Base-by-base conservation (phyloP, 148 eudicot species). In the Cornus controversa region DNA sequence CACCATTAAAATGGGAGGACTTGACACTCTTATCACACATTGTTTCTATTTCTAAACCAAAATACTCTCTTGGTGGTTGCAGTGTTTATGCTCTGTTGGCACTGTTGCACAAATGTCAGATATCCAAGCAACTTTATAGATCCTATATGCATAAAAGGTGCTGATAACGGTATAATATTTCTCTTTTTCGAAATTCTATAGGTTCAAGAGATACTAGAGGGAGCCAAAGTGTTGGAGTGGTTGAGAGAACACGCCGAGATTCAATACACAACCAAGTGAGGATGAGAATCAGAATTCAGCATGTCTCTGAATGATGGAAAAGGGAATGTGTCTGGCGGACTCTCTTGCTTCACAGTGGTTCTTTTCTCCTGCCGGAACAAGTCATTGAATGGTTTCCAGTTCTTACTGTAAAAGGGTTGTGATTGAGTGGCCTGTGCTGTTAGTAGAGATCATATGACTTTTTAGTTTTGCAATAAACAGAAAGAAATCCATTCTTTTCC, bases 141-240 rank as follows among this genome's bases (percentile, higher is more conserved):
- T 40, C 73, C 47, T 45, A 2, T 31, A 8, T 45, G 28, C 7
- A 22, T 60, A 60, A 18, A 25, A 25, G 74, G 6, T 36, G 25
- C n/a, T 42, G 23, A 22, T 45, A 40, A 42, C 18, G 37, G 16
- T 11, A n/a, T n/a, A 23, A 16, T 15, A 26, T 65, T 26, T 13
- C 26, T 76, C 22, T 75, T 31, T 45, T 28, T 67, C 67, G 29
- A 22, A 23, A 2, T 76, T 68, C 20, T 66, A 25, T 66, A 95
- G 98, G 99, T 93, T 78, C 87, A 96, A 89, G 98, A 91, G 84
- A 87, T 93, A 71, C 87, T 96, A 57, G 98, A 91, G 82, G 99
- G 97, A 81, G 99, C 92, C 64, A 96, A 96, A 87, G 99, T 96
- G 67, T 97, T 96, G 26, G 98, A 96, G 85, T 96, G 94, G 97